Percentiles rank a stretch among this genome's conserved stretches.
Conservation (phyloP, 495 filamentous ascomycete genomes). For the Penicillium maclennaniae region DNA sequence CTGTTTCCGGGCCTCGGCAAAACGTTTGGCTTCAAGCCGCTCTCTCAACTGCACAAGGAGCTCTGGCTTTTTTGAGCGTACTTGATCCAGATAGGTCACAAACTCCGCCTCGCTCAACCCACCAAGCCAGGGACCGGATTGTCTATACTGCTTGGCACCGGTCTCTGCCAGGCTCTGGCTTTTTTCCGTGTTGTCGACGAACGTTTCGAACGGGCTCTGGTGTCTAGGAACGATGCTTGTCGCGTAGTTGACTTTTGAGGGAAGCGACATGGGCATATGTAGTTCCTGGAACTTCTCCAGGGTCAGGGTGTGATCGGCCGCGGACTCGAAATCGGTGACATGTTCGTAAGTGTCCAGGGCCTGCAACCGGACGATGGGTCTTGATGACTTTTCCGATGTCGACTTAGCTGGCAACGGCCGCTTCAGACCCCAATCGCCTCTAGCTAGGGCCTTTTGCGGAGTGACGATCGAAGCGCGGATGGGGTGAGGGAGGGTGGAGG, state of each 20-base stretch:
- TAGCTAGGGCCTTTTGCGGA: constrained; percentile 62
- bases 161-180: constrained; percentile 28
- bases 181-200: constrained; percentile 45
- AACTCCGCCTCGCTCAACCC: constrained; percentile 74
- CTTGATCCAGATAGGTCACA: constrained; percentile 56
- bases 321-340: constrained; percentile 84
- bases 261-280: constrained; percentile 59
- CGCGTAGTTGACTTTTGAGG: constrained; percentile 28
- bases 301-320: constrained; percentile 76
- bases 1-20: constrained; percentile 34
- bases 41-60: constrained; percentile 59
- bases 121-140: constrained; percentile 74
- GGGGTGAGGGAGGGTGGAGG: constrained; percentile 74
- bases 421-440: constrained; percentile 95
- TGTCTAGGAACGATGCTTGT: constrained; percentile 33
- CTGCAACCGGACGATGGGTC: constrained; percentile 65
- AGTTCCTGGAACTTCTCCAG: constrained; percentile 85
- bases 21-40: constrained; percentile 38
- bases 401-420: constrained; percentile 71
- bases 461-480: constrained; percentile 82
- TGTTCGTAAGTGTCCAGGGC: constrained; percentile 85
- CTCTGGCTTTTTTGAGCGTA: constrained; percentile 56
- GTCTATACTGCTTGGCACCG: constrained; percentile 38
- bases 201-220: constrained; percentile 49
- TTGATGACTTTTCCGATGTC: constrained; percentile 62